Percentiles rank a stretch among this genome's conserved stretches.
These are phyloP conservation scores for Plenodomus tracheiphilus DNA, from an alignment of 2,329 filamentous ascomycete species.

Conservation along the genomic window DNA sequence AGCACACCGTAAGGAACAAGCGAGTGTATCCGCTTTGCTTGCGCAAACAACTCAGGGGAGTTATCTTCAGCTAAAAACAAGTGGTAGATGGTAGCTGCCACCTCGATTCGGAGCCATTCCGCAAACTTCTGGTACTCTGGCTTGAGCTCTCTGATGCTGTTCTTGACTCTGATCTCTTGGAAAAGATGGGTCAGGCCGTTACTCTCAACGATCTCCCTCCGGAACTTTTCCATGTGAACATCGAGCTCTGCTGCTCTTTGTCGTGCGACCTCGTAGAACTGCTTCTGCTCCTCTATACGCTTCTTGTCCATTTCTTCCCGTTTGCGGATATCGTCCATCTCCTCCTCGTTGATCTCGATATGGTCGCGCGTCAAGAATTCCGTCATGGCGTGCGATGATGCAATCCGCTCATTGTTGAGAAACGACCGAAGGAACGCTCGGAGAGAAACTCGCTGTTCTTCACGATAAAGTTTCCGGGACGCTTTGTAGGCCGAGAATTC, in stretches of 20 bases:
- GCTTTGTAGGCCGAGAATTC: conserved; percentile 36
- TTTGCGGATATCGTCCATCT: conserved; percentile 76
- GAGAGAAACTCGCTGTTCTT: conserved; percentile 88
- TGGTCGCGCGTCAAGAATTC: conserved; percentile 80
- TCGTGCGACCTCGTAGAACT: conserved; percentile 93
- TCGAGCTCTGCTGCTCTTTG: conserved; percentile 90
- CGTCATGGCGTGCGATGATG: conserved; percentile 78
- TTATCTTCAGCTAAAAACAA: conserved; percentile 98
- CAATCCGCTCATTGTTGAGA: conserved; percentile 80
- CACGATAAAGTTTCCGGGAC: conserved; percentile 72
- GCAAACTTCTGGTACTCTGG: conserved; percentile 98
- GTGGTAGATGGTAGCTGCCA: conserved; percentile 95
- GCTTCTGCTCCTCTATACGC: conserved; percentile 86
- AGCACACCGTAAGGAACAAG: conserved; percentile 89
- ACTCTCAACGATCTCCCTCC: conserved; percentile 68
- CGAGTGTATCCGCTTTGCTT: conserved; percentile 91
- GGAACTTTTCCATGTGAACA: conserved; percentile 91
- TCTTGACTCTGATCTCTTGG: conserved; percentile 87
- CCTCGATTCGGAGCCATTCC: conserved; percentile 96
- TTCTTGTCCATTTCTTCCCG: conserved; percentile 84
- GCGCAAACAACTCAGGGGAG: conserved; percentile 92
- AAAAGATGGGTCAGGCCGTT: conserved; percentile 94
- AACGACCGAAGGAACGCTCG: conserved; percentile 87
- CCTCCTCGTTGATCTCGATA: conserved; percentile 76
- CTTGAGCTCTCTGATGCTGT: conserved; percentile 83